Conservation (phyloP, 352 stramenopile species). For the Phytopythium mirpurense region DNA sequence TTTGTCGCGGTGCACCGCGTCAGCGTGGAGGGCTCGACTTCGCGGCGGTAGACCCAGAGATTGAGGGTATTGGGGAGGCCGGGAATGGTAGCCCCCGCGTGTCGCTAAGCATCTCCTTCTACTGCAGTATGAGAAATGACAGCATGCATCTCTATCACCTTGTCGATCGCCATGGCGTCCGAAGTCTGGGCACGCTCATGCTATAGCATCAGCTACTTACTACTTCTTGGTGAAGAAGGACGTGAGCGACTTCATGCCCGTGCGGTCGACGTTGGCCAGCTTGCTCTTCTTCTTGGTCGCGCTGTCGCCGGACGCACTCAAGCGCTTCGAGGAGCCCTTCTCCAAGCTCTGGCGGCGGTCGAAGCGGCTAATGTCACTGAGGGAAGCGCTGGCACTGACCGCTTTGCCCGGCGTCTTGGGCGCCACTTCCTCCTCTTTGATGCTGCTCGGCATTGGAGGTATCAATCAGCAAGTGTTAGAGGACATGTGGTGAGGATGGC, state of each 20-base stretch:
- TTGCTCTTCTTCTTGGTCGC: constrained; percentile 79
- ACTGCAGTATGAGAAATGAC: background rate
- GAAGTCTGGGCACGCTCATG: too few relatives aligned
- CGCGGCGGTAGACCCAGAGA: constrained; percentile 22
- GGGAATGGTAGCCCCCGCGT: too few relatives aligned
- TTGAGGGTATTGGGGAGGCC: too few relatives aligned
- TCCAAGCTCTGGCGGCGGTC: constrained; percentile 19
- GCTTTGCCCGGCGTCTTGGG: constrained; percentile 14
- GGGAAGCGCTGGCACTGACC: constrained; percentile 14
- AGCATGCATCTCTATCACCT: background rate
- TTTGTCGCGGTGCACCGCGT: constrained; percentile 75
- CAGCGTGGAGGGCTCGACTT: constrained; percentile 71
- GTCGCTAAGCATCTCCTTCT: too few relatives aligned
- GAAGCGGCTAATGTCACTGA: constrained; percentile 29
- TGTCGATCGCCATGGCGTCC: too few relatives aligned
- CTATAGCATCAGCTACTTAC: too few relatives aligned
- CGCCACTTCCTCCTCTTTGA: constrained; percentile 13
- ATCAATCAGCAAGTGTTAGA: too few relatives aligned
- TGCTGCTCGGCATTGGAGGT: constrained; percentile 12
- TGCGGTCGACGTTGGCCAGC: constrained; percentile 63
- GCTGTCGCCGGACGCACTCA: constrained; percentile 16
- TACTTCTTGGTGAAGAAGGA: constrained; percentile 84
- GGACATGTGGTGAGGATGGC: too few relatives aligned
- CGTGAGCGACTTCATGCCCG: constrained; percentile 81
- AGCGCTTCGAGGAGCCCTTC: constrained; percentile 33